phyloP scores from a whole-genome alignment of 441 rosid genomes.

The Bocquillonia castaneifolia region DNA sequence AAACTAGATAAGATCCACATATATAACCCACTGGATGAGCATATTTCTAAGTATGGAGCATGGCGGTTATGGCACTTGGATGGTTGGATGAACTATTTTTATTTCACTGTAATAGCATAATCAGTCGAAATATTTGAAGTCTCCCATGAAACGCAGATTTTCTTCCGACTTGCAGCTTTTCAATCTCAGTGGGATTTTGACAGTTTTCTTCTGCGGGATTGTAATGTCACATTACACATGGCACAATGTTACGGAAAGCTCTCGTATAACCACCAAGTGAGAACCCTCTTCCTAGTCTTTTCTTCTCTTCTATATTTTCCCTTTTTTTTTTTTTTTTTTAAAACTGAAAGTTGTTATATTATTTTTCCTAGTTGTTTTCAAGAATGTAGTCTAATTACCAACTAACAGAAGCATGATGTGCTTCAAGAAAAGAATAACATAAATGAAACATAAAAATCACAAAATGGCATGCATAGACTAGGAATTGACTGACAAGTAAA shows the following conservation, averaged over 20 bases:
- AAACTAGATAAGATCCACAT: too few species aligned
- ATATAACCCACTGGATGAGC: too few species aligned
- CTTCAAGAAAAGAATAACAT: too few species aligned
- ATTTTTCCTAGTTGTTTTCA: too few species aligned
- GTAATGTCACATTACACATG: constrained; percentile 67
- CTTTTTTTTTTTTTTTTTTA: background rate
- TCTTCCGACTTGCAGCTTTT: constrained; percentile 39
- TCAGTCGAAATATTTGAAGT: background rate
- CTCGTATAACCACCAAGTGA: constrained; percentile 58
- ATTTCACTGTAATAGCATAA: background rate
- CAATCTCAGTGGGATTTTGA: constrained; percentile 57
- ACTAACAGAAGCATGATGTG: background rate
- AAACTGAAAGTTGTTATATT: background rate
- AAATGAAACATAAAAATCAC: too few species aligned
- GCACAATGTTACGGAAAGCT: constrained; percentile 66
- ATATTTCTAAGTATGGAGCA: background rate
- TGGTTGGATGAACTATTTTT: background rate
- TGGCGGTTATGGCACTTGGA: background rate
- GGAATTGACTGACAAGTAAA: too few species aligned
- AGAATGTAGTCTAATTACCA: too few species aligned
- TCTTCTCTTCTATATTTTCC: background rate
- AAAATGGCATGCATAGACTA: too few species aligned
- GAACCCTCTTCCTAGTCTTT: background rate
- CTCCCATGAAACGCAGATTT: background rate
- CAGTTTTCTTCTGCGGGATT: constrained; percentile 64